Evolutionary conservation across 2,329 filamentous ascomycete genomes (phyloP).

Genomic region (Penicillium sp.): DNA sequence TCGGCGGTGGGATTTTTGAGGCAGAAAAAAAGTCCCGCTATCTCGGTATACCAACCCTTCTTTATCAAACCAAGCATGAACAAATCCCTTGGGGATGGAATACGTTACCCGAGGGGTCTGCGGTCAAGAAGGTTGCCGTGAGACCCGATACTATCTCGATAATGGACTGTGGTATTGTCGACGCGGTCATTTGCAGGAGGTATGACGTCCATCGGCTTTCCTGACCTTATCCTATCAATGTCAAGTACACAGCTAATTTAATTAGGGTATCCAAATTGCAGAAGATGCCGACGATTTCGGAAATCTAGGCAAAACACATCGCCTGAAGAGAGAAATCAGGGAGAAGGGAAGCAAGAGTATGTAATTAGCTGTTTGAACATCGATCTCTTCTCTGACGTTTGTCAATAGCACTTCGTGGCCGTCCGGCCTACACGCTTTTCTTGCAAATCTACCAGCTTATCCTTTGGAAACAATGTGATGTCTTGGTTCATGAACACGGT

Average conservation of each 20-base stretch:
- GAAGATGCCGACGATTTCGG: conserved; percentile 69
- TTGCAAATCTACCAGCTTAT: conserved; percentile 82
- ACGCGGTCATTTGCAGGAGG: conserved; percentile 76
- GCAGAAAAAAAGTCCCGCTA: conserved; percentile 23
- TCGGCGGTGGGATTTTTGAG: conserved; percentile 18
- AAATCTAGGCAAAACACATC: conserved; percentile 56
- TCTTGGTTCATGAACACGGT: conserved; percentile 65
- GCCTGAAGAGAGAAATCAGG: conserved; percentile 54
- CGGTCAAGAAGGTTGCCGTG: conserved; percentile 65
- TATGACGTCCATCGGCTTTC: conserved; percentile 36
- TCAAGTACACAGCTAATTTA: background rate
- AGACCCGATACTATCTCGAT: conserved; percentile 68
- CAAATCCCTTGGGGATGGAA: conserved; percentile 36
- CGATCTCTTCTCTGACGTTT: conserved; percentile 47
- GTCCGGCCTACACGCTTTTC: conserved; percentile 71
- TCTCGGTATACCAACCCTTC: conserved; percentile 3
- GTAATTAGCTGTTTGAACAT: conserved; percentile 11
- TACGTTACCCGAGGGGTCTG: conserved; percentile 50
- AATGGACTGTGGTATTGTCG: conserved; percentile 76
- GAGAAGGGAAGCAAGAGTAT: conserved; percentile 53
- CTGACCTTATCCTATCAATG: conserved; percentile 5
- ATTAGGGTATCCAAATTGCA: conserved; percentile 46
- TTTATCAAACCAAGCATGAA: conserved; percentile 29
- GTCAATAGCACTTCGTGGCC: conserved; percentile 54
- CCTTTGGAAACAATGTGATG: conserved; percentile 74